These are phyloP conservation scores for Aquanectria penicillioides DNA, from an alignment of 2,329 filamentous ascomycete genomes.

Conservation along the genomic window DNA sequence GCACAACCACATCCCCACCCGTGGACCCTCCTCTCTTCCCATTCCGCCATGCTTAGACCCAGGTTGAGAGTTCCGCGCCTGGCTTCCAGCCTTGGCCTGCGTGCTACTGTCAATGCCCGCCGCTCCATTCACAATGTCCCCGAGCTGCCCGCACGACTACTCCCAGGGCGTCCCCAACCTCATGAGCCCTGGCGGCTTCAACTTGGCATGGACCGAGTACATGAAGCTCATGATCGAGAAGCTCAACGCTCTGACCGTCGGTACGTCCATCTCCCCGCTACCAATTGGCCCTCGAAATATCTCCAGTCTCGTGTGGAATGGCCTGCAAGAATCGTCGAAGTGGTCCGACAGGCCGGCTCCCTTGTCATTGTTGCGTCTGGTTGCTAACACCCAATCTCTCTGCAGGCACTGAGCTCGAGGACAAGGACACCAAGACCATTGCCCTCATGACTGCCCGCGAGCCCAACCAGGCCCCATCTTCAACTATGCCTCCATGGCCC, in stretches of 20 bases:
- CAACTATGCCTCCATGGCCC: slow-evolving; percentile 96
- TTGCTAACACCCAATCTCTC: slow-evolving; percentile 24
- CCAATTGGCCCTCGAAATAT: not conserved
- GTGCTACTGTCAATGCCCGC: slow-evolving; percentile 47
- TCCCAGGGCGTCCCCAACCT: slow-evolving; percentile 72
- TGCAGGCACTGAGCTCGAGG: slow-evolving; percentile 71
- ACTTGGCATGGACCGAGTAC: slow-evolving; percentile 85
- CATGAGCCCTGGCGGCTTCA: slow-evolving; percentile 74
- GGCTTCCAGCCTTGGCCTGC: slow-evolving; percentile 49
- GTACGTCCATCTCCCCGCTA: slow-evolving; percentile 58
- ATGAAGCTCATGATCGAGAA: slow-evolving; percentile 78
- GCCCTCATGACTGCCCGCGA: slow-evolving; percentile 81
- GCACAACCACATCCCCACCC: not conserved
- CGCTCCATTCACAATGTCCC: slow-evolving; percentile 61
- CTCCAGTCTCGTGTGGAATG: slow-evolving; percentile 16
- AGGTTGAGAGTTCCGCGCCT: slow-evolving; percentile 63
- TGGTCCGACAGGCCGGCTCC: slow-evolving; percentile 5
- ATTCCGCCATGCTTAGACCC: slow-evolving; percentile 59
- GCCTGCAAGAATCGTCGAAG: not conserved
- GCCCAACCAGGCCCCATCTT: slow-evolving; percentile 81
- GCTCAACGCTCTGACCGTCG: slow-evolving; percentile 78
- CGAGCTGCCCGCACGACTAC: slow-evolving; percentile 57
- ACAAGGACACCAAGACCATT: slow-evolving; percentile 72
- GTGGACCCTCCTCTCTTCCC: slow-evolving; percentile 13
- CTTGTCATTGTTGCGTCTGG: not conserved